Evolutionary conservation across 495 filamentous ascomycete species (phyloP).

Genomic region (Monascus purpureus): DNA sequence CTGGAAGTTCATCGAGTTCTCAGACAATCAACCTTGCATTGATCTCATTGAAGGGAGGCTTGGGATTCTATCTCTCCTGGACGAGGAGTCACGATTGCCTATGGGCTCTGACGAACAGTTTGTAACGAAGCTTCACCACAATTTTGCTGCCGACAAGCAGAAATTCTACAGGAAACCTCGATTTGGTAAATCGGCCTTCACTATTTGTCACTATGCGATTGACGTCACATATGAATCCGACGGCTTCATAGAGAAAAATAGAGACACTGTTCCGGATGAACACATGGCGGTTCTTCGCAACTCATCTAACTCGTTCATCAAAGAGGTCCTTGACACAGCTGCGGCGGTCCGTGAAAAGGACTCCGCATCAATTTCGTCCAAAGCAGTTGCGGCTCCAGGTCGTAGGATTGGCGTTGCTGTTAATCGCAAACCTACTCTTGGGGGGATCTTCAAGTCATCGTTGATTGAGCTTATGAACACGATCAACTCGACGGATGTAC

Average conservation of each 20-base stretch:
- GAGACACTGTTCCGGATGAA: conserved; percentile 96
- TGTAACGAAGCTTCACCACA: conserved; percentile 91
- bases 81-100: conserved; percentile 90
- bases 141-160: conserved; percentile 81
- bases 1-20: conserved; percentile 99
- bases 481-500: conserved; percentile 94
- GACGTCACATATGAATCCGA: conserved; percentile 99
- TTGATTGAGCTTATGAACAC: conserved; percentile 97
- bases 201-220: conserved; percentile 96
- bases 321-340: conserved; percentile 71
- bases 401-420: conserved; percentile 81
- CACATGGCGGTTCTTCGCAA: conserved; percentile 83
- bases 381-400: conserved; percentile 50
- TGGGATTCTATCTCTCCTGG: conserved; percentile 79
- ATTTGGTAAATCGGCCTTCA: conserved; percentile 95
- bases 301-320: conserved; percentile 76
- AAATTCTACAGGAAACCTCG: conserved; percentile 98
- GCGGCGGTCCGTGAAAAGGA: conserved; percentile 85
- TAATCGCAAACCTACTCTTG: conserved; percentile 91
- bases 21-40: conserved; percentile 99
- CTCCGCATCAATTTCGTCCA: conserved; percentile 54
- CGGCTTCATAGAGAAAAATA: conserved; percentile 98
- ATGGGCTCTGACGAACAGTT: conserved; percentile 98
- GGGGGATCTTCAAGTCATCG: conserved; percentile 97
- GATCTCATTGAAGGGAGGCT: conserved; percentile 96